phyloP scores from a whole-genome alignment of 1,139 yeast genomes.

The Hanseniaspora sp. region DNA sequence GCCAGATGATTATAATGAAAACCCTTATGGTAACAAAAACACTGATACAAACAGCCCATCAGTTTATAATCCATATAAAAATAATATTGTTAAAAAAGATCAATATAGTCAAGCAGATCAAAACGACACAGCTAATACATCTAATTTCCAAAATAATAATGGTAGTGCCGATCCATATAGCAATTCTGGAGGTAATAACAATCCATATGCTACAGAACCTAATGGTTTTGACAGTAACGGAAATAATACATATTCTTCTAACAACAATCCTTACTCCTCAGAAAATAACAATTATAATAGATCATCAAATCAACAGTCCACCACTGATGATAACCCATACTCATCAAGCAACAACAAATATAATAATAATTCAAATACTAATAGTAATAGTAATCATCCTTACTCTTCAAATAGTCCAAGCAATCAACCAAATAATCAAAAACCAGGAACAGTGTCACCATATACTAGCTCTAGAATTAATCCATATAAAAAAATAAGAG shows the following conservation, averaged over 20 bases:
- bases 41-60: too few species aligned
- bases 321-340: not conserved
- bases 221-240: not conserved
- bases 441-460: not conserved
- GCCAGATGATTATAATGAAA: constrained; percentile 1
- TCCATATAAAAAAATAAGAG: not conserved
- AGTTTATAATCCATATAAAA: not conserved
- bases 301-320: not conserved
- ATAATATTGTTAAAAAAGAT: not conserved
- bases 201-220: not conserved
- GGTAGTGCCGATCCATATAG: constrained; percentile 9
- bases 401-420: not conserved
- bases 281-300: not conserved
- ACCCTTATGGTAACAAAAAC: too few species aligned
- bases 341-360: not conserved
- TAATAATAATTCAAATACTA: not conserved
- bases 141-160: too few species aligned
- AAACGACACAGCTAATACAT: not conserved
- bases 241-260: not conserved
- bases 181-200: not conserved
- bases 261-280: not conserved
- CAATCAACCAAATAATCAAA: not conserved
- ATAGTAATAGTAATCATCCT: not conserved
- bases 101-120: not conserved
- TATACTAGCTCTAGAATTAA: constrained; percentile 11